Evolutionary conservation across 2,329 filamentous ascomycete species (phyloP).

Genomic region (Trichoderma gracile): DNA sequence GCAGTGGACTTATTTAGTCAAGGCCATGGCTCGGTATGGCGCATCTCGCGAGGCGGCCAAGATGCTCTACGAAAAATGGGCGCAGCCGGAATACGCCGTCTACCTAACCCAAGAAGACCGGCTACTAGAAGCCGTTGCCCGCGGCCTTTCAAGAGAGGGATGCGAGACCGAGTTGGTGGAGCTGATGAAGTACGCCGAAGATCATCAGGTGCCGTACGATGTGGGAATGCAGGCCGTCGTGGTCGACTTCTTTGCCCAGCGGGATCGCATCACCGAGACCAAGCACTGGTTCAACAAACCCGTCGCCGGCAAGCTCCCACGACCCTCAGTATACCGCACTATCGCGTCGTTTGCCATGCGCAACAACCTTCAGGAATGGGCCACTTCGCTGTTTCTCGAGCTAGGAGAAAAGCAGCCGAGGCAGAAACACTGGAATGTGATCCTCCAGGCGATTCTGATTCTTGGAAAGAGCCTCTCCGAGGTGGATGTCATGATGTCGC

Average conservation of each 20-base stretch:
- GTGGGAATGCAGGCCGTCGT: constrained; percentile 55
- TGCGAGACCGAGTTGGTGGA: constrained; percentile 58
- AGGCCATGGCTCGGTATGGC: constrained; percentile 55
- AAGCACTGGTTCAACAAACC: constrained; percentile 67
- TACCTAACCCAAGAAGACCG: constrained; percentile 30
- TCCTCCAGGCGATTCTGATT: constrained; percentile 72
- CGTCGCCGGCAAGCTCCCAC: constrained; percentile 38
- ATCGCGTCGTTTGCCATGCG: constrained; percentile 56
- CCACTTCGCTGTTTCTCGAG: constrained; percentile 57
- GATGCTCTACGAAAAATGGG: constrained; percentile 42
- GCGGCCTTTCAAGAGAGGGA: constrained; percentile 62
- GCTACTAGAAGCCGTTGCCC: constrained; percentile 37
- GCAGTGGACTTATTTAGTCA: constrained; percentile 38
- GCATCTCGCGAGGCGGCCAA: constrained; percentile 55
- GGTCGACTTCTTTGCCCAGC: constrained; percentile 61
- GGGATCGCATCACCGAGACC: constrained; percentile 59
- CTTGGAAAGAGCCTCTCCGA: constrained; percentile 63
- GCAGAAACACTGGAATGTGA: constrained; percentile 67
- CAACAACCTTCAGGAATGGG: constrained; percentile 63
- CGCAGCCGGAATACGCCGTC: constrained; percentile 29
- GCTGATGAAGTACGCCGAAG: constrained; percentile 55
- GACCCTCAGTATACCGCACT: constrained; percentile 33
- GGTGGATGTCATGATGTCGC: constrained; percentile 59
- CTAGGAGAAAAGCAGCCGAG: constrained; percentile 49
- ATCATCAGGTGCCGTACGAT: constrained; percentile 48